Base-by-base conservation (phyloP, 2,329 filamentous ascomycete species). In the Calonectria naviculata region DNA sequence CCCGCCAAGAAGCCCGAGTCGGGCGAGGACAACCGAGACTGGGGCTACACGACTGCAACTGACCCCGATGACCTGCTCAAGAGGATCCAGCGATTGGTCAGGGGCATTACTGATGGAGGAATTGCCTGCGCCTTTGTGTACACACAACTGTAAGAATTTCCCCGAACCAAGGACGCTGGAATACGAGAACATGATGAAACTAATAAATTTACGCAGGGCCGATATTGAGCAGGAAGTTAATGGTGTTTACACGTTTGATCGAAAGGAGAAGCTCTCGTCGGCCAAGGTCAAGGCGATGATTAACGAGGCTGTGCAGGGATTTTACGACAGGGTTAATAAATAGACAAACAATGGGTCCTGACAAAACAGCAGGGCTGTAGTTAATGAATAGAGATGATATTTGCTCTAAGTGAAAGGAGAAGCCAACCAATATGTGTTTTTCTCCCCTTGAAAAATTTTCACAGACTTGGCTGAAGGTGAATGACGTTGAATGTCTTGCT, bases 171-270 rank as follows among this genome's bases (percentile, higher is more conserved):
- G 2, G 7, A 26, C 26, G 21, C 3, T 8, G 6, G 3, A 26
- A 4, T 15, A 26, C 2, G 10, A 28, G n/a, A n/a, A n/a, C n/a
- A n/a, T 10, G 3, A 58, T 17, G 15, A 26, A 3, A 12, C 49
- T 78, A 77, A 72, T 62, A 7, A 0, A 26, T 1, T 12, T 17
- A 0, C 21, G 15, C 47, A 87, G 85, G 42, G 85, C 85, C 68
- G 88, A 91, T 76, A 91, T 93, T 63, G 91, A 93, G 80, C 91
- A 93, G 76, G 92, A 93, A 77, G 89, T 90, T 41, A 93, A 93
- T 74, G 92, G 91, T 0, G 76, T 93, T 28, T 93, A 92, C 74
- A 88, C 90, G 0, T 92, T 88, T 73, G 88, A 92, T 71, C 86
- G 92, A 1, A 84, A 86, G 74, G 87, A 88, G 71, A 93, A 93